Percentiles rank a stretch among this genome's conserved stretches.
Conservation (phyloP, 2,329 filamentous ascomycete species). For the Aurifilum marmelostoma region DNA sequence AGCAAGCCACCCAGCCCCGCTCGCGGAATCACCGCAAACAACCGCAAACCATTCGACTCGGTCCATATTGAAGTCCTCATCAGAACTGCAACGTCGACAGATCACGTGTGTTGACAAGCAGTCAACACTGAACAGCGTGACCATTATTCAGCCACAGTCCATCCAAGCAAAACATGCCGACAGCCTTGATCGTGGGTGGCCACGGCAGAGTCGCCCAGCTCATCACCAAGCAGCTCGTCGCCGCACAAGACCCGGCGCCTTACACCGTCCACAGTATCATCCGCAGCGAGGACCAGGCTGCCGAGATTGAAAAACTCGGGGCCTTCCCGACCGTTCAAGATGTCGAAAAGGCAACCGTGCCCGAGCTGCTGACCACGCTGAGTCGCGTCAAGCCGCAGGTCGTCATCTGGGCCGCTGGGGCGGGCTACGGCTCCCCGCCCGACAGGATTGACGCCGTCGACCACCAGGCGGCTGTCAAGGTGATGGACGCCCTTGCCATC, state of each 20-base stretch:
- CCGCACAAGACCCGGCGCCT: slow-evolving; percentile 11
- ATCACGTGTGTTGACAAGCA: neutral
- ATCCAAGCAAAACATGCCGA: slow-evolving; percentile 19
- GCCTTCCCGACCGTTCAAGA: slow-evolving; percentile 47
- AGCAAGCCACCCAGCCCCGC: neutral
- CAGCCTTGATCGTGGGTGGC: slow-evolving; percentile 24
- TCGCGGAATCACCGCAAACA: neutral
- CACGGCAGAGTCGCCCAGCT: slow-evolving; percentile 25
- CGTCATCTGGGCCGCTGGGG: slow-evolving; percentile 41
- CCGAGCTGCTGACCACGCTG: slow-evolving; percentile 43
- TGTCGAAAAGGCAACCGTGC: slow-evolving; percentile 43
- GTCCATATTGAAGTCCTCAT: neutral
- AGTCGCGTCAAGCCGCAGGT: slow-evolving; percentile 37
- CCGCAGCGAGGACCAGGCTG: slow-evolving; percentile 38
- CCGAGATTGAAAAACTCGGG: slow-evolving; percentile 44
- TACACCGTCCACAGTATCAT: slow-evolving; percentile 35
- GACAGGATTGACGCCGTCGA: slow-evolving; percentile 49
- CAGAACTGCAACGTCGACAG: neutral
- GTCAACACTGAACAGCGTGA: slow-evolving; percentile 15
- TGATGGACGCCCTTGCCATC: slow-evolving; percentile 48
- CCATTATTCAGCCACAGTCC: slow-evolving; percentile 10
- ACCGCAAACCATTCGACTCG: neutral
- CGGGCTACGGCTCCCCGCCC: slow-evolving; percentile 38
- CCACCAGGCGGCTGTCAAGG: slow-evolving; percentile 47
- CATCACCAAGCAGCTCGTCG: slow-evolving; percentile 25